phyloP scores from a whole-genome alignment of 768 basidiomycete genomes.

The Phaffia australis region DNA sequence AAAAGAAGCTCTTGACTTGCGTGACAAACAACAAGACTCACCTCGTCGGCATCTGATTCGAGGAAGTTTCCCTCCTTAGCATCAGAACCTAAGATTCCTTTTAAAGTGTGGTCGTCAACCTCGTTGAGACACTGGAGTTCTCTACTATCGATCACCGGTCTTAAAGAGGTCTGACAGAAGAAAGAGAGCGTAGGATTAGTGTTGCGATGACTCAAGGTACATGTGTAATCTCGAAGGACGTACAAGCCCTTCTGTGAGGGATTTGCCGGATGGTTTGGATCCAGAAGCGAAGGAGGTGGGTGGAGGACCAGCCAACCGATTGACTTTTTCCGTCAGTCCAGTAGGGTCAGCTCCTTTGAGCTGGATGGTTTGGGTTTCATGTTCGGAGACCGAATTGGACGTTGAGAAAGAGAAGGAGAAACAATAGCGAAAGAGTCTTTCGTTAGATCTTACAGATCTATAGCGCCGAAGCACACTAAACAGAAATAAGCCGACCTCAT shows the following conservation, averaged over 20 bases:
- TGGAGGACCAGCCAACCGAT: constrained; percentile 35
- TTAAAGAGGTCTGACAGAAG: constrained; percentile 38
- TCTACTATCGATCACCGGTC: constrained; percentile 42
- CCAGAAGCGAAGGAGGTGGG: constrained; percentile 27
- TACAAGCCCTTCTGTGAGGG: constrained; percentile 26
- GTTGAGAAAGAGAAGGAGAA: neutral
- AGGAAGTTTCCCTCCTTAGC: constrained; percentile 42
- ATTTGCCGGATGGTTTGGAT: neutral
- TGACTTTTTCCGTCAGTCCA: constrained; percentile 33
- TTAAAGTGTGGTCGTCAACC: constrained; percentile 44
- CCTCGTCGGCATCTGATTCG: constrained; percentile 58
- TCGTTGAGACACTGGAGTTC: constrained; percentile 68
- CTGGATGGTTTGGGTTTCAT: constrained; percentile 20
- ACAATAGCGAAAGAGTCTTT: neutral
- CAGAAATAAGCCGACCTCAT: constrained; percentile 31
- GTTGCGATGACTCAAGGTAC: neutral
- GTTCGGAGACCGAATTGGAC: neutral
- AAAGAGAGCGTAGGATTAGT: neutral
- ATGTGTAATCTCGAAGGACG: neutral
- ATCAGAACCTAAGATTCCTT: constrained; percentile 45
- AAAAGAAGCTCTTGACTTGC: neutral
- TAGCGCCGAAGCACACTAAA: neutral
- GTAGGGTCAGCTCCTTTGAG: constrained; percentile 36
- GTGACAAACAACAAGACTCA: neutral
- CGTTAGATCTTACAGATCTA: neutral